phyloP scores from a whole-genome alignment of 2,329 filamentous ascomycete genomes.

The Calonectria hawksworthii region DNA sequence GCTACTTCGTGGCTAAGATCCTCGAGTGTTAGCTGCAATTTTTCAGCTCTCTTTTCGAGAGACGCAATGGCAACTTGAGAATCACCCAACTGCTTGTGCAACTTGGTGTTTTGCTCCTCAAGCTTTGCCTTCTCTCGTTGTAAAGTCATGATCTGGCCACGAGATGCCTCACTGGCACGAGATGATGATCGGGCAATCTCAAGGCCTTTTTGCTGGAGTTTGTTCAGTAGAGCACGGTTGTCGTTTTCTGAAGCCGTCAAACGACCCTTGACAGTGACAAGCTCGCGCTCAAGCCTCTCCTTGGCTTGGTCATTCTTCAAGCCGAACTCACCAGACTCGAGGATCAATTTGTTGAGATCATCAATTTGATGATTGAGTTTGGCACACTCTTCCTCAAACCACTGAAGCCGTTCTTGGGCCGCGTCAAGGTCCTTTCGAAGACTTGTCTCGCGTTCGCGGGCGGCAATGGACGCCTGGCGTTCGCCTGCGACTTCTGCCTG shows the following conservation, averaged over 20 bases:
- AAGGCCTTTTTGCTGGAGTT: constrained; percentile 96
- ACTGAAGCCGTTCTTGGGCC: constrained; percentile 81
- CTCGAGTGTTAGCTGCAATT: constrained; percentile 87
- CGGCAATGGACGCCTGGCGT: constrained; percentile 81
- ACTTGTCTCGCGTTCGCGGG: constrained; percentile 83
- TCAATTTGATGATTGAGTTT: constrained; percentile 86
- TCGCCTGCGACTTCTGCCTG: constrained; percentile 87
- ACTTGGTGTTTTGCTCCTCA: constrained; percentile 85
- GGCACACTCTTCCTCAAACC: constrained; percentile 83
- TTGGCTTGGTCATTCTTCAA: constrained; percentile 94
- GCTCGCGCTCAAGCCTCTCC: constrained; percentile 90
- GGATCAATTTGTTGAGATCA: constrained; percentile 86
- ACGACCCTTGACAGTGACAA: constrained; percentile 91
- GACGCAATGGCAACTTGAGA: constrained; percentile 85
- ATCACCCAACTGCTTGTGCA: constrained; percentile 88
- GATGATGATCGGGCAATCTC: constrained; percentile 94
- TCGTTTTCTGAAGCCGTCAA: constrained; percentile 95
- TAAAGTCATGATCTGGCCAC: constrained; percentile 80
- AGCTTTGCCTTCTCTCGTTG: constrained; percentile 86
- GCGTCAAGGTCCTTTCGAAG: constrained; percentile 85
- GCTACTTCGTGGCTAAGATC: constrained; percentile 94
- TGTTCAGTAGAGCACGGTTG: constrained; percentile 94
- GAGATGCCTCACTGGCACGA: constrained; percentile 85
- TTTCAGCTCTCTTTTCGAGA: constrained; percentile 94
- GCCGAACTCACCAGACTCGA: constrained; percentile 90